Evolutionary conservation across 768 basidiomycete species (phyloP).

Genomic region (Phaeotremella fagi): DNA sequence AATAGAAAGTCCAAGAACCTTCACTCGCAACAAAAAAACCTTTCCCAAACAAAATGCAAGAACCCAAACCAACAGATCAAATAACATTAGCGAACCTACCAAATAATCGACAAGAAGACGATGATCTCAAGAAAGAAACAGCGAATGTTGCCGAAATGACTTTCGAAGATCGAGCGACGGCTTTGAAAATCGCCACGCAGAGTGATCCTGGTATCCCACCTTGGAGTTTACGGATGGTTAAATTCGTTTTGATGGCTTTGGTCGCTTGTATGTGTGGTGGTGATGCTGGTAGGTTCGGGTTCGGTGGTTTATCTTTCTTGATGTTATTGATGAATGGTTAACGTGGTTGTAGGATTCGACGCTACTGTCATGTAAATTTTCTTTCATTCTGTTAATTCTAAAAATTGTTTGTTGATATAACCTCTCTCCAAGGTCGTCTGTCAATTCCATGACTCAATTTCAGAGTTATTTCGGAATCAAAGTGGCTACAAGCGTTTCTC

Average conservation of each 20-base stretch:
- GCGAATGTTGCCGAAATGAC: too few relatives aligned
- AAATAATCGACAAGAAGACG: too few relatives aligned
- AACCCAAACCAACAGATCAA: too few relatives aligned
- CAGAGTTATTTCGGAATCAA: conserved; percentile 54
- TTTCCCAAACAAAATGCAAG: too few relatives aligned
- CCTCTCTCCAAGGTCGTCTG: too few relatives aligned
- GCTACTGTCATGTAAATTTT: conserved; percentile 57
- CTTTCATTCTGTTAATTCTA: too few relatives aligned
- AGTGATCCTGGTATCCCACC: not conserved
- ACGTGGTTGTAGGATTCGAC: conserved; percentile 51
- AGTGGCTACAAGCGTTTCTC: conserved; percentile 53
- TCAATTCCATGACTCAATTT: conserved; percentile 53
- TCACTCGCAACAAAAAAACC: too few relatives aligned
- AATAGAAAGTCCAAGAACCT: too few relatives aligned
- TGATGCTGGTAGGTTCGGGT: conserved; percentile 1
- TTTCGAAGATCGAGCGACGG: not conserved
- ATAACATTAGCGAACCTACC: too few relatives aligned
- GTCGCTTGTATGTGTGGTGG: conserved; percentile 2
- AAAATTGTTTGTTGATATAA: too few relatives aligned
- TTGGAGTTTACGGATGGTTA: not conserved
- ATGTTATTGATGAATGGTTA: not conserved
- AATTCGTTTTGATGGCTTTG: not conserved
- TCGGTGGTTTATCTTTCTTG: too few relatives aligned
- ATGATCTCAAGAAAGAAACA: too few relatives aligned
- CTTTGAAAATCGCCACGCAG: not conserved